These are phyloP conservation scores for Radiomyces spectabilis DNA, from an alignment of 192 early-diverging fungal genomes.

Conservation along the genomic window DNA sequence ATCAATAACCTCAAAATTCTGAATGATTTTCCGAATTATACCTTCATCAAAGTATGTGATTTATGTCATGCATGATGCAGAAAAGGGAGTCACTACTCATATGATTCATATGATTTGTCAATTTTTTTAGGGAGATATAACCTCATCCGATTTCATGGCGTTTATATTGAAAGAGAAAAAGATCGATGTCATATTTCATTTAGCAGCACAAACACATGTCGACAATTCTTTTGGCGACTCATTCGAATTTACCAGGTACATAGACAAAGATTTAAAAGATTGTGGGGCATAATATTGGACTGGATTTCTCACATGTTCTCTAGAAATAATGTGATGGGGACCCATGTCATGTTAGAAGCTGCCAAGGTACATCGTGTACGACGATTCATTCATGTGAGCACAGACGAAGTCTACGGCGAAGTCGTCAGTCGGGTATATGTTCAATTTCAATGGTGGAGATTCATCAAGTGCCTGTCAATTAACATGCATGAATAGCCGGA, in stretches of 20 bases:
- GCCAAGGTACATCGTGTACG: slow-evolving; percentile 43
- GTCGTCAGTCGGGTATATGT: slow-evolving; percentile 40
- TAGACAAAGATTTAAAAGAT: no score
- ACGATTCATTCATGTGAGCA: slow-evolving; percentile 70
- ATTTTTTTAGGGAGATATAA: slow-evolving; percentile 54
- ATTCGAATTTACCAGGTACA: slow-evolving; percentile 62
- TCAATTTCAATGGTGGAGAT: background rate
- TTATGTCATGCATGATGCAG: no score
- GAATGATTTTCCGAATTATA: slow-evolving; percentile 41
- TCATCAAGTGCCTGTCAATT: background rate
- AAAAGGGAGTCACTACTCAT: no score
- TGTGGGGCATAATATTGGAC: background rate
- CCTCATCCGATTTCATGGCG: slow-evolving; percentile 51
- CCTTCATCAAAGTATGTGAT: slow-evolving; percentile 58
- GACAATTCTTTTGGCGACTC: slow-evolving; percentile 84
- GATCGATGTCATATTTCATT: slow-evolving; percentile 68
- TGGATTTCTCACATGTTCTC: background rate
- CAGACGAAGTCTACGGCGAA: slow-evolving; percentile 83
- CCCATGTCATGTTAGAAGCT: slow-evolving; percentile 73
- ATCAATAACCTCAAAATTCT: slow-evolving; percentile 45
- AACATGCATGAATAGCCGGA: slow-evolving; percentile 37
- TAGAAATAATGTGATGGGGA: slow-evolving; percentile 72
- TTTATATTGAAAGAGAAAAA: slow-evolving; percentile 56
- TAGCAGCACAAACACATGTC: slow-evolving; percentile 79
- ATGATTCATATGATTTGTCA: no score